Percentiles rank a stretch among this genome's conserved stretches.
These are phyloP conservation scores for Naumovozyma dairenensis DNA, from an alignment of 805 yeast species.

Conservation along the genomic window DNA sequence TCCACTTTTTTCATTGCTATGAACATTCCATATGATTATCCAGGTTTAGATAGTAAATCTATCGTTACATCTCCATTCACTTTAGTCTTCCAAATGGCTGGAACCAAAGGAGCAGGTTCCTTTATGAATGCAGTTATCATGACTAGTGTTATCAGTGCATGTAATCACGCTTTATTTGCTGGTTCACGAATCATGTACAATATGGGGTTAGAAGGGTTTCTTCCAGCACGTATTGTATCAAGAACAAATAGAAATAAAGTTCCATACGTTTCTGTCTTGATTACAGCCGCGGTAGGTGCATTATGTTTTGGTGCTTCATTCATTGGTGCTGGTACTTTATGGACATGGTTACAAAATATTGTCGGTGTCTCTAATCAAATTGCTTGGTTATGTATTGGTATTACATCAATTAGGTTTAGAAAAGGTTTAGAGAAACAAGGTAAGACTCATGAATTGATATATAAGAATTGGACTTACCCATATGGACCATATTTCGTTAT, in stretches of 20 bases:
- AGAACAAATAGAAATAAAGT: constrained; percentile 34
- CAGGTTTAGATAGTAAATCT: constrained; percentile 28
- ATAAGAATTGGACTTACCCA: constrained; percentile 43
- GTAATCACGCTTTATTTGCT: constrained; percentile 45
- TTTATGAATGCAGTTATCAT: constrained; percentile 46
- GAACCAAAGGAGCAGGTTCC: constrained; percentile 41
- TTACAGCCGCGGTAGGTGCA: constrained; percentile 47
- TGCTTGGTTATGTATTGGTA: constrained; percentile 41
- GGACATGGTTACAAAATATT: constrained; percentile 44
- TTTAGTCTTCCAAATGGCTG: constrained; percentile 41
- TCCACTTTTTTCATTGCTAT: constrained; percentile 51
- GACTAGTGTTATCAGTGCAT: constrained; percentile 46
- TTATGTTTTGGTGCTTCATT: constrained; percentile 52
- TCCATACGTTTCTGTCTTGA: constrained; percentile 40
- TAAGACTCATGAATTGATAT: constrained; percentile 33
- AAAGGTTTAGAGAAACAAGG: constrained; percentile 37
- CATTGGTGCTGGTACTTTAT: constrained; percentile 42
- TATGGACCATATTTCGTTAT: constrained; percentile 41
- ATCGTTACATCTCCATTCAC: constrained; percentile 37
- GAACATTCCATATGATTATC: constrained; percentile 50
- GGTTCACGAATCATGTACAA: constrained; percentile 41
- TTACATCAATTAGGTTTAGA: constrained; percentile 42
- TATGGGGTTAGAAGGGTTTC: constrained; percentile 40
- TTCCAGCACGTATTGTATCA: constrained; percentile 25
- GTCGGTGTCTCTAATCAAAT: constrained; percentile 46